Evolutionary conservation across 2,329 filamentous ascomycete species (phyloP).

Genomic region (Ophiostoma pallidulum): DNA sequence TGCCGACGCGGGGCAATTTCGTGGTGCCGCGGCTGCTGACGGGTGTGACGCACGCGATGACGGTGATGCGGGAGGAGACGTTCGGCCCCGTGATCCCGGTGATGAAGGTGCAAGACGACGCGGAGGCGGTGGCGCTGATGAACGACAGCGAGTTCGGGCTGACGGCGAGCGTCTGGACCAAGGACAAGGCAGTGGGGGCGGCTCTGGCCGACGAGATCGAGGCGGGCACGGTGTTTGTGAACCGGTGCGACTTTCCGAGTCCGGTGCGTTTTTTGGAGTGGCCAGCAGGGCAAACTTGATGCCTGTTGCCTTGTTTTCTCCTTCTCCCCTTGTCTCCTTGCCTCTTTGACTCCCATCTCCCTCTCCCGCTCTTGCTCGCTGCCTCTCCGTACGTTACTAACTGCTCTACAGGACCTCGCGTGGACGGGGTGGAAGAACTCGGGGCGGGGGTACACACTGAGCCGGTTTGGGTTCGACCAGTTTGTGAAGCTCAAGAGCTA

Average conservation of each 20-base stretch:
- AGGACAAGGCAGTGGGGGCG: slow-evolving; percentile 66
- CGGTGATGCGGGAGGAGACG: slow-evolving; percentile 86
- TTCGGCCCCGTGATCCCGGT: slow-evolving; percentile 90
- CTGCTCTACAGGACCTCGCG: slow-evolving; percentile 66
- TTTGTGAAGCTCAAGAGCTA: slow-evolving; percentile 96
- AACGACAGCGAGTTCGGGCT: slow-evolving; percentile 92
- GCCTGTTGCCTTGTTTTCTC: not conserved
- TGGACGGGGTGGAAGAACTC: slow-evolving; percentile 98
- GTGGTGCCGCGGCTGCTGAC: slow-evolving; percentile 77
- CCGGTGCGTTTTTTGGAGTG: slow-evolving; percentile 62
- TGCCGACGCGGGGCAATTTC: slow-evolving; percentile 74
- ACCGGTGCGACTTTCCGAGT: slow-evolving; percentile 84
- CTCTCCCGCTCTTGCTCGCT: not conserved
- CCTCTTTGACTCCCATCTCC: slow-evolving; percentile 1
- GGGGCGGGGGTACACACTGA: slow-evolving; percentile 82
- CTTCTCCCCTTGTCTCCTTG: slow-evolving; percentile 8
- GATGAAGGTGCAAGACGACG: slow-evolving; percentile 73
- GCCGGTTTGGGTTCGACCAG: slow-evolving; percentile 85
- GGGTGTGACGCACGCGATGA: slow-evolving; percentile 72
- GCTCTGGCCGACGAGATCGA: slow-evolving; percentile 73
- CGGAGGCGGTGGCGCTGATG: slow-evolving; percentile 76
- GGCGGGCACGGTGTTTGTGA: slow-evolving; percentile 92
- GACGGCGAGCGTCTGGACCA: slow-evolving; percentile 96
- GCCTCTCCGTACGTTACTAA: not conserved
- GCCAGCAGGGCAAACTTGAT: too few relatives aligned